phyloP scores from a whole-genome alignment of 345 rosid species.

The Acer negundo region DNA sequence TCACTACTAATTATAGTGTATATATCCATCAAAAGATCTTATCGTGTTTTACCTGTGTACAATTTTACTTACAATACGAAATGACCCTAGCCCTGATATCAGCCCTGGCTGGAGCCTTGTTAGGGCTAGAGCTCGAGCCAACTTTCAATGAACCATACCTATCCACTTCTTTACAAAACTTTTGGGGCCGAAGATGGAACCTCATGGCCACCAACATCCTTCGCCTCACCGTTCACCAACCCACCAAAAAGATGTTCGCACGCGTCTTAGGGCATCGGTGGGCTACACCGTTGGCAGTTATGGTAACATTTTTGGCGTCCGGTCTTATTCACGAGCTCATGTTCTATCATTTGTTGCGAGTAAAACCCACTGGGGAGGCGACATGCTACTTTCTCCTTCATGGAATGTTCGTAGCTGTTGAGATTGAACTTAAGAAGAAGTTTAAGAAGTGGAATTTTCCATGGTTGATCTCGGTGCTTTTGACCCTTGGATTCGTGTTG shows the following conservation, averaged over 20 bases:
- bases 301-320: slow-evolving; percentile 48
- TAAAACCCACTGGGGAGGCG: slow-evolving; percentile 49
- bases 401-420: slow-evolving; percentile 38
- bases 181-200: slow-evolving; percentile 82
- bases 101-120: slow-evolving; percentile 35
- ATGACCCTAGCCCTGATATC: slow-evolving; percentile 38
- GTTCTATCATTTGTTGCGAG: slow-evolving; percentile 51
- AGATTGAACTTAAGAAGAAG: slow-evolving; percentile 43
- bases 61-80: slow-evolving; percentile 42
- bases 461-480: slow-evolving; percentile 20
- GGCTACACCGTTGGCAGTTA: slow-evolving; percentile 44
- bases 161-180: slow-evolving; percentile 70
- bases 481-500: slow-evolving; percentile 43
- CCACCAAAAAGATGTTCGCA: slow-evolving; percentile 21
- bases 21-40: slow-evolving; percentile 28
- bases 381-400: slow-evolving; percentile 56
- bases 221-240: slow-evolving; percentile 59
- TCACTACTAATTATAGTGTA: slow-evolving; percentile 11
- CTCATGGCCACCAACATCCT: slow-evolving; percentile 55
- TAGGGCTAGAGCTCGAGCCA: slow-evolving; percentile 44
- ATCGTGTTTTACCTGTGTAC: slow-evolving; percentile 23
- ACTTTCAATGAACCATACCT: slow-evolving; percentile 60
- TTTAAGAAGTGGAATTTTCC: slow-evolving; percentile 27
- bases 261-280: slow-evolving; percentile 30
- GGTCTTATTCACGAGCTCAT: slow-evolving; percentile 66